Percentiles rank a stretch among this genome's conserved stretches.
phyloP scores from a whole-genome alignment of 257 asterid species.

The Buddleja alternifolia region DNA sequence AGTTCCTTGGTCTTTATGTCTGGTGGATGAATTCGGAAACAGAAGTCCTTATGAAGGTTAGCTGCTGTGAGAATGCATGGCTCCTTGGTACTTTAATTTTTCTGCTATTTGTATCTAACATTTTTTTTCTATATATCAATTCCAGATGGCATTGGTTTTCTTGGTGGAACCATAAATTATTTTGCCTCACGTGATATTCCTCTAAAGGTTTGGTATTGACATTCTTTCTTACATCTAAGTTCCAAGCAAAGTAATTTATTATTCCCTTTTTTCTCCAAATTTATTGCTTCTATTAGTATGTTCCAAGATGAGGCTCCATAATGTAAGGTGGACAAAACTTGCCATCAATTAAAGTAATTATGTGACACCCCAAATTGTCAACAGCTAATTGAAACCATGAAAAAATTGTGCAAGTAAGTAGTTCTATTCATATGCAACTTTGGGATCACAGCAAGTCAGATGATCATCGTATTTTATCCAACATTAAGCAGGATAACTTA shows the following conservation, averaged over 20 bases:
- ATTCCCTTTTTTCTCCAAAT: constrained; percentile 7
- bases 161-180: constrained; percentile 90
- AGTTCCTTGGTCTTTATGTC: constrained; percentile 78
- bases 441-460: background rate
- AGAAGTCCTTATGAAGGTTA: constrained; percentile 97
- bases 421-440: background rate
- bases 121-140: constrained; percentile 38
- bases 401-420: background rate
- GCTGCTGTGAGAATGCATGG: constrained; percentile 29
- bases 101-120: constrained; percentile 28
- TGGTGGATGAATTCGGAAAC: constrained; percentile 96
- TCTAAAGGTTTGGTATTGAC: constrained; percentile 72
- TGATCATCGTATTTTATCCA: background rate
- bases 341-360: constrained; percentile 1
- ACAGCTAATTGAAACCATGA: background rate
- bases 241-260: constrained; percentile 10
- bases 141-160: constrained; percentile 97
- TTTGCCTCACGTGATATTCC: constrained; percentile 75
- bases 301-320: background rate
- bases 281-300: constrained; percentile 11
- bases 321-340: background rate
- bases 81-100: constrained; percentile 14
- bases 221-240: constrained; percentile 25
- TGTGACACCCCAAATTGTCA: constrained; percentile 3
- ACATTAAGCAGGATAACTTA: background rate